Percentiles rank a stretch among this genome's conserved stretches.
These are phyloP conservation scores for Bonia amplexicaulis DNA, from an alignment of 176 grass and related monocot genomes.

Conservation along the genomic window DNA sequence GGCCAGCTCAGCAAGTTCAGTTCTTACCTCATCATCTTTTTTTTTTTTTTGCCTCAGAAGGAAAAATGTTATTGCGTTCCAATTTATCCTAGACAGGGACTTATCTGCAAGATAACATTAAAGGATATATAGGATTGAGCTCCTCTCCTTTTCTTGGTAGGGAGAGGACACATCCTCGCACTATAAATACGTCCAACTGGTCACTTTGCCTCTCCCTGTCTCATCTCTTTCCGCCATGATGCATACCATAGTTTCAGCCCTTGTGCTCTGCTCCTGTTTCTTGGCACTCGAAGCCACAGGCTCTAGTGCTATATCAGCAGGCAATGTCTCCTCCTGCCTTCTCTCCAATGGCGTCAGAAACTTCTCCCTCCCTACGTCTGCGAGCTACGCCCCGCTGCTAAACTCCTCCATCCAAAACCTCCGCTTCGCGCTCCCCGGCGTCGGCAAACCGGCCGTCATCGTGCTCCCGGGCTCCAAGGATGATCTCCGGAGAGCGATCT, in stretches of 20 bases:
- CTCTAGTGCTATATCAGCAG: background rate
- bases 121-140: too few relatives aligned
- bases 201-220: too few relatives aligned
- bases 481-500: slow-evolving; percentile 25
- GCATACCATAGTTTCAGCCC: background rate
- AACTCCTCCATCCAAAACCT: slow-evolving; percentile 58
- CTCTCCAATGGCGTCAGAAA: slow-evolving; percentile 35
- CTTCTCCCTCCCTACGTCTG: slow-evolving; percentile 46
- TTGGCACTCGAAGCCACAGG: background rate
- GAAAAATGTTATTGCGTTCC: too few relatives aligned
- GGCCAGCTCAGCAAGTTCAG: too few relatives aligned
- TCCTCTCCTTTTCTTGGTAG: too few relatives aligned
- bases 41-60: too few relatives aligned
- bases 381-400: slow-evolving; percentile 39
- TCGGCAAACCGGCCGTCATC: slow-evolving; percentile 33
- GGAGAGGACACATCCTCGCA: too few relatives aligned
- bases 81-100: too few relatives aligned
- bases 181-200: too few relatives aligned
- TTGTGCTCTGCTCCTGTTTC: background rate
- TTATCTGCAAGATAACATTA: too few relatives aligned
- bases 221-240: background rate
- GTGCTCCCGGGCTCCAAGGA: slow-evolving; percentile 36
- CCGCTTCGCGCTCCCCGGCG: slow-evolving; percentile 30
- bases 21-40: too few relatives aligned
- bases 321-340: slow-evolving; percentile 48